Evolutionary conservation across 2,329 filamentous ascomycete species (phyloP), one percentile per base, ranked within the genome.

Genomic region (Sporothrix curviconia): DNA sequence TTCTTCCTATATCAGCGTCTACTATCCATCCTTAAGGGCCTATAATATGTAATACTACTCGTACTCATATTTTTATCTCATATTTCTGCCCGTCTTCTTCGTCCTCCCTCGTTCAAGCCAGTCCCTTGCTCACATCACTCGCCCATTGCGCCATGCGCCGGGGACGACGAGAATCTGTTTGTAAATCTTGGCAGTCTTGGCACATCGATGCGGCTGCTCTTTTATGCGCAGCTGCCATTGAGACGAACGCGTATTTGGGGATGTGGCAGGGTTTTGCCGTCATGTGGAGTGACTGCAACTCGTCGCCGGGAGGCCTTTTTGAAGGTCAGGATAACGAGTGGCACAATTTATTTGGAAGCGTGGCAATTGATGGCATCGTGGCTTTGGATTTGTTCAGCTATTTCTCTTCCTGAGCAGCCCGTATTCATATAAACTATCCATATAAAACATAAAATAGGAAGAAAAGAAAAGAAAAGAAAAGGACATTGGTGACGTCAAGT

Each of bases 161-260:
- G 42, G 40, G 9, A 19, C 30, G 32, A 22, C 40, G 40, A 55
- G 17, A 25, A 46, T 46, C 49, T 39, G 53, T 47, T 55, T 47
- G 53, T 19, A 47, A 15, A 55, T 55, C 53, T 55, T 47, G 42
- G 53, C 42, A 55, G 47, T 55, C 53, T 47, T 39, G 32, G 42
- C 42, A 39, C 12, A 47, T 55, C 24, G 22, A 42, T 34, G 32
- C 19, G n/a, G 15, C 36, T 6, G 36, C 3, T 30, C 24, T 15
- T 5, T 43, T 9, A 42, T 52, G 36, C 49, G 24, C 30, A 30
- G 8, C 14, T 7, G 46, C 14, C 19, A 14, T 52, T 32, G 36
- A 42, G 49, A 52, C 37, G 49, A 42, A 52, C 12, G 22, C 3
- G 17, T 24, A 12, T 24, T 24, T 7, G 19, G n/a, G 8, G 3